Percentiles rank a stretch among this genome's conserved stretches.
These are phyloP conservation scores for Sugiyamaella xylanicola DNA, from an alignment of 1,139 yeast species.

Conservation along the genomic window DNA sequence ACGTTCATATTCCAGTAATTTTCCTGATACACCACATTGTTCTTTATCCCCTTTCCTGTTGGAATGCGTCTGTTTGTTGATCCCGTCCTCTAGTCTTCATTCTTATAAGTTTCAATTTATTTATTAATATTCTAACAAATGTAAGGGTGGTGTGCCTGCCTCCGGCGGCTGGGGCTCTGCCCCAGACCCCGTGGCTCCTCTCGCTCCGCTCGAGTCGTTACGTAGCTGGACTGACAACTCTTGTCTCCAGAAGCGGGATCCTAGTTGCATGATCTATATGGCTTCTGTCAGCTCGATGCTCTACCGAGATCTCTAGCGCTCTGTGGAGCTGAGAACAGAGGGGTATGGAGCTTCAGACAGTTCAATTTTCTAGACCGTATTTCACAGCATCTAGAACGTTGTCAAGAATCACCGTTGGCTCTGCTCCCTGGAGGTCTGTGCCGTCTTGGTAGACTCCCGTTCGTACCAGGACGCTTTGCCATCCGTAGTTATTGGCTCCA, in stretches of 20 bases:
- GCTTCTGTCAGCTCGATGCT: too few relatives aligned
- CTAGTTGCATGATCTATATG: too few relatives aligned
- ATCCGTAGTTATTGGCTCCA: conserved; percentile 86
- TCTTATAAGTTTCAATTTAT: conserved; percentile 18
- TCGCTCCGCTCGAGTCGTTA: too few relatives aligned
- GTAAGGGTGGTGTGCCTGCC: conserved; percentile 4
- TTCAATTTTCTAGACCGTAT: conserved; percentile 27
- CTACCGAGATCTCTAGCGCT: too few relatives aligned
- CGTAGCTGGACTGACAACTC: too few relatives aligned
- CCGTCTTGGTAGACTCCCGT: conserved; percentile 86
- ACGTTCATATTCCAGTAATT: conserved; percentile 2
- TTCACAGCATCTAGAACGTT: conserved; percentile 46
- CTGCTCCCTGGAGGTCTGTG: conserved; percentile 45
- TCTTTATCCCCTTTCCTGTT: conserved; percentile 3
- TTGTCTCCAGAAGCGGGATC: too few relatives aligned
- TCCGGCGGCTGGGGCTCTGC: conserved; percentile 5
- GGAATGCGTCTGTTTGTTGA: conserved; percentile 16
- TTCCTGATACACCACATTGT: conserved; percentile 15
- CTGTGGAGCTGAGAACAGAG: too few relatives aligned
- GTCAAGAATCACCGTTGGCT: conserved; percentile 42
- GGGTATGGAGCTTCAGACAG: too few relatives aligned
- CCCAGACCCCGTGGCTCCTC: too few relatives aligned
- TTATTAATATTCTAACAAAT: conserved; percentile 11
- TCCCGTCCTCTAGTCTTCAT: conserved; percentile 15
- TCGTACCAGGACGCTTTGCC: conserved; percentile 80